Evolutionary conservation across 257 asterid genomes (phyloP).

Genomic region (Echites panduratus): DNA sequence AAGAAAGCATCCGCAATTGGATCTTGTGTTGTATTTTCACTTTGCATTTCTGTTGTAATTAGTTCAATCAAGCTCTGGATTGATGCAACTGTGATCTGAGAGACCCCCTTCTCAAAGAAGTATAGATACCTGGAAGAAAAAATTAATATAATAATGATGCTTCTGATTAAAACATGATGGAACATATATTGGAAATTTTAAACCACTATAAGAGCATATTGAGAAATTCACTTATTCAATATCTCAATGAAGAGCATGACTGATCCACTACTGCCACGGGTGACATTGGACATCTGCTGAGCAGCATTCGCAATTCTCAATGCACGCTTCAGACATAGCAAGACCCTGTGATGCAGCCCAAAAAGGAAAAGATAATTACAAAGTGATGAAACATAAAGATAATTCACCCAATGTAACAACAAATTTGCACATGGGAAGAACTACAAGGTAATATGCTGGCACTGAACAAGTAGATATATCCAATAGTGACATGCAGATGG

Average conservation of each 20-base stretch:
- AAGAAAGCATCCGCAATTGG: slow-evolving; percentile 77
- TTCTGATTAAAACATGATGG: not conserved
- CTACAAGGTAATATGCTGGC: not conserved
- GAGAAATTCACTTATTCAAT: slow-evolving; percentile 65
- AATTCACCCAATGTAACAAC: not conserved
- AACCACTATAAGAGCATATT: slow-evolving; percentile 10
- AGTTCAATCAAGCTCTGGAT: slow-evolving; percentile 79
- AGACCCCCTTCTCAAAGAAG: slow-evolving; percentile 89
- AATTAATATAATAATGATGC: not conserved
- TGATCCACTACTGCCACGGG: slow-evolving; percentile 86
- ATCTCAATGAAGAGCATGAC: slow-evolving; percentile 80
- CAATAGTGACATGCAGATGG: not conserved
- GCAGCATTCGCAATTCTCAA: slow-evolving; percentile 91
- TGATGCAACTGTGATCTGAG: slow-evolving; percentile 70
- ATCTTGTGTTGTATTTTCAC: slow-evolving; percentile 56
- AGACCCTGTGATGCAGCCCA: slow-evolving; percentile 44
- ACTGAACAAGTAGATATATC: not conserved
- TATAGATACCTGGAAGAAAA: slow-evolving; percentile 69
- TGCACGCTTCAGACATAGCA: slow-evolving; percentile 96
- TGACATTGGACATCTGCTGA: slow-evolving; percentile 92
- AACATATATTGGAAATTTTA: not conserved
- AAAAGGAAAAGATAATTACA: not conserved
- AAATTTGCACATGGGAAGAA: not conserved
- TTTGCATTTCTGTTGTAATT: slow-evolving; percentile 69
- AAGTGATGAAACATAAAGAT: not conserved